Percentiles rank a stretch among this genome's conserved stretches.
Evolutionary conservation across 129 eudicot genomes (phyloP).

Genomic region (Centaurea solstitialis): DNA sequence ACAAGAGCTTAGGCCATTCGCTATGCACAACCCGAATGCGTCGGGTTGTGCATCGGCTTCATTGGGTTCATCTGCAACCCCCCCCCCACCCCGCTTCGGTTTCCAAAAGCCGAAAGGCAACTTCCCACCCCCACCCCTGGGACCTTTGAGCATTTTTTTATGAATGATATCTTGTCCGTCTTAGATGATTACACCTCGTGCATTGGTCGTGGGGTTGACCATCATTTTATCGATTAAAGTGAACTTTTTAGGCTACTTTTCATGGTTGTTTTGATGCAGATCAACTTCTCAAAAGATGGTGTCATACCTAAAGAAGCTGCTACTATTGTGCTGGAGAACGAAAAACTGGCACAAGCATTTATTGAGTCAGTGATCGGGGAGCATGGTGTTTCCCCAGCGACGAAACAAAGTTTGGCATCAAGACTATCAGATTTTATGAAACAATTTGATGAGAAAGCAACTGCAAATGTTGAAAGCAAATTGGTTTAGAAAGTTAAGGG

Average conservation of each 20-base stretch:
- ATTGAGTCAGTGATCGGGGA: constrained; percentile 82
- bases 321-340: constrained; percentile 54
- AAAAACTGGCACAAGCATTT: constrained; percentile 62
- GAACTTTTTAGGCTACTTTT: not conserved
- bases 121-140: no score
- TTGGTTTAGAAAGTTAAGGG: not conserved
- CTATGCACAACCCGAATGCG: no score
- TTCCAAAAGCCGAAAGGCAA: no score
- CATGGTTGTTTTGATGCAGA: constrained; percentile 39
- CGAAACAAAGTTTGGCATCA: constrained; percentile 73
- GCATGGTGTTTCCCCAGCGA: constrained; percentile 88
- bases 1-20: no score
- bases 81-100: no score
- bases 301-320: constrained; percentile 54
- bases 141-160: not conserved
- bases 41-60: no score
- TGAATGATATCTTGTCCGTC: not conserved
- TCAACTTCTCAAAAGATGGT: constrained; percentile 65
- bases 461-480: not conserved
- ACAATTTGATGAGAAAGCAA: constrained; percentile 19
- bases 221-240: not conserved
- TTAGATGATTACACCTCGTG: not conserved
- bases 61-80: no score
- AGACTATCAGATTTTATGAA: constrained; percentile 61
- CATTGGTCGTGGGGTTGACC: not conserved